These are phyloP conservation scores for Kluyveromyces wickerhamii DNA, from an alignment of 805 yeast genomes.

Conservation along the genomic window DNA sequence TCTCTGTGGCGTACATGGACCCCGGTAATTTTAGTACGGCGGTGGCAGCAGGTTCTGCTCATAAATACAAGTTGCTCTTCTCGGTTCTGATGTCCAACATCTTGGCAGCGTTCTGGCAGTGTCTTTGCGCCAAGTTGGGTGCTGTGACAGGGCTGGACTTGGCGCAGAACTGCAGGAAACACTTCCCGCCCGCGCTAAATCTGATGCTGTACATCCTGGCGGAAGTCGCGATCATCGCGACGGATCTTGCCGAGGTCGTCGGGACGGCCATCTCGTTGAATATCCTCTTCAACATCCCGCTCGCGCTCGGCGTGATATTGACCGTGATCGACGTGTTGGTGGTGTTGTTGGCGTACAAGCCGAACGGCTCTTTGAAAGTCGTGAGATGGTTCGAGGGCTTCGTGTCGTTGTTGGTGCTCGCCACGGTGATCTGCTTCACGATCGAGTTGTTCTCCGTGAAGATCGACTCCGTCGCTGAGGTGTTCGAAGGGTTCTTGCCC, in stretches of 20 bases:
- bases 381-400: conserved; percentile 75
- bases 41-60: conserved; percentile 88
- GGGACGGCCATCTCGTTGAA: conserved; percentile 96
- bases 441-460: conserved; percentile 70
- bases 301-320: conserved; percentile 73
- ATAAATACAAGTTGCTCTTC: conserved; percentile 69
- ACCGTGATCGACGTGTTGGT: conserved; percentile 82
- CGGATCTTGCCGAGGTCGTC: conserved; percentile 94
- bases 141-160: conserved; percentile 90
- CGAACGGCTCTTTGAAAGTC: conserved; percentile 70
- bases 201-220: conserved; percentile 64
- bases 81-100: conserved; percentile 72
- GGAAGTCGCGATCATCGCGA: conserved; percentile 86
- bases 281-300: conserved; percentile 70
- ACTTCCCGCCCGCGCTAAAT: conserved; percentile 57
- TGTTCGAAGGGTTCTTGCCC: conserved; percentile 63
- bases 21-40: conserved; percentile 97
- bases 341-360: conserved; percentile 80
- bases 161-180: conserved; percentile 77
- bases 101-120: conserved; percentile 81
- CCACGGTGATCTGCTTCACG: conserved; percentile 80
- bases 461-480: conserved; percentile 43
- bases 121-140: conserved; percentile 79
- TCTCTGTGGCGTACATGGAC: conserved; percentile 91
- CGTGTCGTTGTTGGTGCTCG: conserved; percentile 68